Evolutionary conservation across 345 rosid species (phyloP), one percentile per base, ranked within the genome.

Genomic region (Hypericum androsaemum): DNA sequence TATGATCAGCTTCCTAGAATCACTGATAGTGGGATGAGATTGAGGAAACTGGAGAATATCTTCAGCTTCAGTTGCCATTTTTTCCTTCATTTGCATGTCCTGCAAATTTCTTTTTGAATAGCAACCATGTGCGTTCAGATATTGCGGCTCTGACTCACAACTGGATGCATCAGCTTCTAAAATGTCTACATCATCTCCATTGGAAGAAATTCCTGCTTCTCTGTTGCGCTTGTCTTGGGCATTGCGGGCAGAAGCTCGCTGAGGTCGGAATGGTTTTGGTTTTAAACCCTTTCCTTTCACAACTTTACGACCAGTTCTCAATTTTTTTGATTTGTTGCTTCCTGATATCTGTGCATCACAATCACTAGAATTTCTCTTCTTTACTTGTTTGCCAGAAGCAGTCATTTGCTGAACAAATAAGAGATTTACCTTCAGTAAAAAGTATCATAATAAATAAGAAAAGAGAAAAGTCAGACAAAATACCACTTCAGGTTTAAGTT

Each of bases 181-280:
- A 32, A 47, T 59, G 37, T 47, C 58, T 11, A 43, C 65, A 62
- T 42, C 49, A 46, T 58, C 69, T n/a, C 59, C 43, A 52, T 58
- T 63, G 36, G 63, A 44, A 52, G 69, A 65, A 36, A 64, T 47
- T 47, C 51, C 63, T 2, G 43, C 53, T 17, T 52, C 41, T 53
- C 37, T 53, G 43, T 59, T 47, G 37, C 58, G 43, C 41, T 47
- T 47, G 43, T 41, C 59, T 53, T 35, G 12, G 37, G 64, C 69
- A 58, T 65, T 58, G 41, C 64, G 63, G 14, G 69, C 69, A 28
- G 69, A 63, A 40, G 53, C 39, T 35, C 69, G 64, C 69, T 58
- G 69, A 58, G 69, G 69, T 48, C 69, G 53, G 1, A 50, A 58
- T 36, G 64, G 22, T 35, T 47, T 53, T 41, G 41, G 41, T 40